Percentiles rank a stretch among this genome's conserved stretches.
Evolutionary conservation across 164 flowering plant genomes (phyloP).

Genomic region (Buxus sempervirens): DNA sequence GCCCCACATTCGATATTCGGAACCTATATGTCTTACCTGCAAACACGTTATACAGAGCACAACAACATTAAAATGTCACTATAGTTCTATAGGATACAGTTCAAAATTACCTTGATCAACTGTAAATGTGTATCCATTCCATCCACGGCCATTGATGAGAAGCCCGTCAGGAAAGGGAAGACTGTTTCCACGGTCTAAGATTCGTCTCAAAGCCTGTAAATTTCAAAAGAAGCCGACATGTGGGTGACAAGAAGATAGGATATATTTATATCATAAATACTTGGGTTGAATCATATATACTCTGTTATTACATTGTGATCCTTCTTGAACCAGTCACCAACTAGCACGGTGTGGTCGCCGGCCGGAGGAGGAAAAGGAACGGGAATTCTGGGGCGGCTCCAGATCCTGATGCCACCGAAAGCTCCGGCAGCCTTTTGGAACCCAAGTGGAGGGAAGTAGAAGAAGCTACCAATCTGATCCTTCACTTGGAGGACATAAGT

Average conservation of each 20-base stretch:
- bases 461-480: constrained; percentile 90
- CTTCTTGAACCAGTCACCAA: constrained; percentile 90
- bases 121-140: constrained; percentile 73
- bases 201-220: constrained; percentile 44
- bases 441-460: constrained; percentile 80
- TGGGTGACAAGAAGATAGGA: too few relatives aligned
- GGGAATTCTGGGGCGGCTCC: constrained; percentile 81
- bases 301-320: constrained; percentile 52
- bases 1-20: constrained; percentile 91
- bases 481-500: constrained; percentile 83
- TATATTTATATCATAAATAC: background rate
- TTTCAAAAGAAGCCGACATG: background rate
- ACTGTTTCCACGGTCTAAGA: constrained; percentile 55
- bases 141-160: constrained; percentile 90
- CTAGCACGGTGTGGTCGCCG: constrained; percentile 66
- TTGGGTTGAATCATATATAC: background rate
- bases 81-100: background rate
- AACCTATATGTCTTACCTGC: constrained; percentile 89
- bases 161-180: constrained; percentile 91
- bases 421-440: constrained; percentile 94
- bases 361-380: constrained; percentile 90
- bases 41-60: background rate
- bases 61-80: too few relatives aligned
- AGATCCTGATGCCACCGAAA: constrained; percentile 69
- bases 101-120: constrained; percentile 70